Evolutionary conservation across 495 filamentous ascomycete genomes (phyloP), one percentile per base, ranked within the genome.

Genomic region (Xylaria curta): DNA sequence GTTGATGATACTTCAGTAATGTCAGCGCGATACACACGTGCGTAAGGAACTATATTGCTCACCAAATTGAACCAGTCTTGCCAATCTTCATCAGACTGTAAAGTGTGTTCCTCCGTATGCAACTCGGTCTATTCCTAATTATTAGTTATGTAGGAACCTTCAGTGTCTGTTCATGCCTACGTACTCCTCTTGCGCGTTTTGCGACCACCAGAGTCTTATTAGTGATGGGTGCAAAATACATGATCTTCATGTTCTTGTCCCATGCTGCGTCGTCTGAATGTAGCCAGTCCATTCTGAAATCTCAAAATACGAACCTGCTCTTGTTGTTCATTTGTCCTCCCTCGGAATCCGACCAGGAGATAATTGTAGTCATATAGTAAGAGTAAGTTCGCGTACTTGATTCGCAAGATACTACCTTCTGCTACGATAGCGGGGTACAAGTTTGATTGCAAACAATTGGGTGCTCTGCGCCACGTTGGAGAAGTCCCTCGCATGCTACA

Each of bases 171-270:
- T 61, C 8, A 21, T 47, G 17, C 17, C 46, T 40, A 13, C 36
- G 19, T 10, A 61, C 58, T 24, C 26, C n/a, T n/a, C n/a, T 61
- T 38, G 17, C 17, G 42, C 40, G 31, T 40, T 61, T 61, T 38
- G 33, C 7, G 15, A 61, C 58, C 24, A 62, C 38, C 21, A 62
- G 44, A 38, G 24, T 38, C 36, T 42, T 44, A 9, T 13, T 44
- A 10, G 15, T 13, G 33, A 4, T n/a, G 13, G 38, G 60, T 2
- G 6, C 17, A 21, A 62, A 62, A 8, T 62, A 9, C 38, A 62
- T 44, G 24, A 62, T 62, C 4, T 44, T n/a, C 36, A 62, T 42
- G 21, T 62, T 62, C 60, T 44, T 44, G 38, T 62, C 60, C 60
- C 60, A 62, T 8, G 44, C 4, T 12, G 26, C 31, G 26, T 62